Evolutionary conservation across 139 green algal genomes (phyloP), one percentile per base, ranked within the genome.

Genomic region (Chlamydomonas eustigma): DNA sequence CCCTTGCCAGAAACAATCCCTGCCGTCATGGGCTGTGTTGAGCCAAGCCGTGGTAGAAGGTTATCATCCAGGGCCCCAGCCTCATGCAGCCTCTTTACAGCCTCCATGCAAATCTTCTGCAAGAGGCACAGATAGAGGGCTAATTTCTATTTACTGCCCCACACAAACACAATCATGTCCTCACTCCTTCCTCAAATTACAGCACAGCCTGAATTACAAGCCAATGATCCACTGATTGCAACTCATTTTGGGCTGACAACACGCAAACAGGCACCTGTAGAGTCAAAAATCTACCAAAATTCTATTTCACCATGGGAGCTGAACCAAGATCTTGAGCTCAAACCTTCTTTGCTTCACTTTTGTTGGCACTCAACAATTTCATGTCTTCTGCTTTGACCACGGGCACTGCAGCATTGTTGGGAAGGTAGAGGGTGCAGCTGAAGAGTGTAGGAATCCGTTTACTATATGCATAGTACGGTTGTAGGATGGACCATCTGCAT

Each of bases 61-160:
- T 70, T 22, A 70, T 70, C 63, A 70, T 70, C 63, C n/a, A 70
- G 25, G 24, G 30, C 25, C 6, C 63, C 63, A 22, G 30, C 28
- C 6, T 35, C n/a, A 70, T 70, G 63, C 63, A 70, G 63, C 63
- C 32, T 8, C 63, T 70, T 31, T 22, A 70, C 18, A 8, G 63
- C 63, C 28, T 37, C 63, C 8, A 70, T 22, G 18, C 63, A 70
- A 22, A 70, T 28, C 6, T 22, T 22, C 63, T 70, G 63, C 63
- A 37, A 12, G 18, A n/a, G n/a, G n/a, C n/a, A 28, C 44, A 58
- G 44, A 18, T 18, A 58, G 44, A 58, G 44, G 44, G 44, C n/a
- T n/a, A n/a, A n/a, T n/a, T n/a, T n/a, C n/a, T n/a, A n/a, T n/a
- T n/a, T n/a, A n/a, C n/a, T n/a, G n/a, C n/a, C n/a, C n/a, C n/a